Conservation (phyloP, 805 yeast genomes). For the Zygoascus biomembranicola region DNA sequence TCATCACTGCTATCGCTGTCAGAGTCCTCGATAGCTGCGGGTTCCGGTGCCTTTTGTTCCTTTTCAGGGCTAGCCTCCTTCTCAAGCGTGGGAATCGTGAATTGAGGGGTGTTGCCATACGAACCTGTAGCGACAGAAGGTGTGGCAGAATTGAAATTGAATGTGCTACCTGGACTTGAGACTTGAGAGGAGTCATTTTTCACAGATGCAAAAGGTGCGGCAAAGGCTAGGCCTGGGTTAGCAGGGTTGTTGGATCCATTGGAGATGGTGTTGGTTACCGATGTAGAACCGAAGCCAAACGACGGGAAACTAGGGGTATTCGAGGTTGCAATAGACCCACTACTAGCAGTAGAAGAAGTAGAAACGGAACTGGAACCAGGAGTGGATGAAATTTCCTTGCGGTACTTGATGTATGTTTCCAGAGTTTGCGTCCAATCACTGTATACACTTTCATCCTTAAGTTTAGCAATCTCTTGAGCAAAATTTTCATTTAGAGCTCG, state of each 20-base stretch:
- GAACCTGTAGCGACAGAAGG: neutral
- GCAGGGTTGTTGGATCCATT: neutral
- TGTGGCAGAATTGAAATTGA: neutral
- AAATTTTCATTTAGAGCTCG: conserved; percentile 62
- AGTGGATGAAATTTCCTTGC: conserved; percentile 10
- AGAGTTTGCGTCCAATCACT: conserved; percentile 47
- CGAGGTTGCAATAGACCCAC: neutral
- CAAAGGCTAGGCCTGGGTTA: neutral
- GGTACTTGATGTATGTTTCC: conserved; percentile 50
- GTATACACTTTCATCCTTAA: conserved; percentile 4
- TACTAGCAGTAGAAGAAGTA: neutral
- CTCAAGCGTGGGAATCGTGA: neutral
- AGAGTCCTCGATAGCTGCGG: neutral
- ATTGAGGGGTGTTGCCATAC: neutral
- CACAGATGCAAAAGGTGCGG: neutral
- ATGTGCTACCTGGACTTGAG: neutral
- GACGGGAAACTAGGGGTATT: neutral
- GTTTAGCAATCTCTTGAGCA: conserved; percentile 34
- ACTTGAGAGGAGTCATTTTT: neutral
- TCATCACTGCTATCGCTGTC: conserved; percentile 44
- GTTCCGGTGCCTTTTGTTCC: neutral
- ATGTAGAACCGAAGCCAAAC: neutral
- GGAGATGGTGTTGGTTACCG: neutral
- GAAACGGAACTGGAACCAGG: neutral
- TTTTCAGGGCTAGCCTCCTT: neutral